Conservation (phyloP, 768 basidiomycete species). For the Fibroporia radiculosa region DNA sequence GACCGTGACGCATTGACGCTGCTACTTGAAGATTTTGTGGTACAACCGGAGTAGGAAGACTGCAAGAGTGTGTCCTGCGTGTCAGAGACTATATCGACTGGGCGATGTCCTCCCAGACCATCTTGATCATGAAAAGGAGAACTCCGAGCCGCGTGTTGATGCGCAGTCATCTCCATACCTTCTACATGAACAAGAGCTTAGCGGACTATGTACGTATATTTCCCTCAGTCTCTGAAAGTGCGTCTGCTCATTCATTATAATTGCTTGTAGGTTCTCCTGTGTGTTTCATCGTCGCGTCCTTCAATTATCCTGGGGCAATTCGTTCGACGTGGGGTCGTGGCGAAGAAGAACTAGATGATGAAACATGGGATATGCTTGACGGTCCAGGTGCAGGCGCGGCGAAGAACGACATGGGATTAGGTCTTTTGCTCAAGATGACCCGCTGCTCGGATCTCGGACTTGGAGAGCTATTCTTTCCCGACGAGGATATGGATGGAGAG, state of each 20-base stretch:
- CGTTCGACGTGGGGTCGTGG: constrained; percentile 61
- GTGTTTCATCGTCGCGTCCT: constrained; percentile 69
- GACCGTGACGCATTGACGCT: neutral
- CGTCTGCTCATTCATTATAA: neutral
- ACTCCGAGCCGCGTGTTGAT: constrained; percentile 5
- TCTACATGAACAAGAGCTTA: constrained; percentile 57
- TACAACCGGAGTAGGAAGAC: constrained; percentile 75
- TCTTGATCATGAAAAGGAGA: constrained; percentile 12
- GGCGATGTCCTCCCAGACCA: constrained; percentile 56
- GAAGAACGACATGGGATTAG: constrained; percentile 34
- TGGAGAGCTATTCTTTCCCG: constrained; percentile 43
- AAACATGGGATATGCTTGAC: constrained; percentile 57
- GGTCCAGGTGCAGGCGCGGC: constrained; percentile 24
- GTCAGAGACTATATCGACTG: constrained; percentile 61
- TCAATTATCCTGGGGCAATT: constrained; percentile 55
- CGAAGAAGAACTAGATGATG: constrained; percentile 62
- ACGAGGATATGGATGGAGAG: constrained; percentile 15
- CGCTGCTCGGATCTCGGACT: constrained; percentile 67
- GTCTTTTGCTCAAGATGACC: constrained; percentile 71
- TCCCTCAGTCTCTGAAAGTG: neutral
- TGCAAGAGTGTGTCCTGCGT: constrained; percentile 72
- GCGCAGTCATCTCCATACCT: constrained; percentile 31
- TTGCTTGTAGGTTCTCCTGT: constrained; percentile 55
- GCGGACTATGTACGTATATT: constrained; percentile 60
- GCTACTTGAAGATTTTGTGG: constrained; percentile 54